Base-by-base conservation (phyloP, 2,329 filamentous ascomycete genomes). In the Talaromyces albobiverticillius region DNA sequence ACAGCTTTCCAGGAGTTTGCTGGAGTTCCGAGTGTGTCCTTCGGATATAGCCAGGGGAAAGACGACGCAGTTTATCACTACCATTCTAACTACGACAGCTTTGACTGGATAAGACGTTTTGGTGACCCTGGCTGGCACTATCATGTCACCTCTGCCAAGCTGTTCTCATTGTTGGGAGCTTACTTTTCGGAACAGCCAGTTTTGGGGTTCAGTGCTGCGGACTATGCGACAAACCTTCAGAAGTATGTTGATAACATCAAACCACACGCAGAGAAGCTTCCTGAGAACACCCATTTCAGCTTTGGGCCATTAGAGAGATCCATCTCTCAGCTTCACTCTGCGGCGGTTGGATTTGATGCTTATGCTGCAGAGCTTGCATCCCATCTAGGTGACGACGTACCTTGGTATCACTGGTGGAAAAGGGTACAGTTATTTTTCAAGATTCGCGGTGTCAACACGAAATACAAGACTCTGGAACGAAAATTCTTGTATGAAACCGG, bases 401-500 rank as follows among this genome's bases (percentile, higher is more conserved):
- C 89, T 0, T 94, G 89, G 89, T 94, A 89, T 84, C 83, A 86
- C 61, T 86, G 85, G 73, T 82, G 86, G 71, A 81, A 83, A 67
- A 86, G 84, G 67, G 71, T 89, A 22, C 80, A 78, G 59, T 76
- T 92, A 1, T 82, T 81, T 56, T 78, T 81, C 53, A 75, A 82
- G 16, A 82, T 95, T 50, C 80, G 83, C 25, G 77, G 72, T 10
- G 81, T 87, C 42, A 97, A 97, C 70, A 79, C 77, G 29, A 88
- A 88, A 68, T 95, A 95, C 77, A 95, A 96, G 79, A 77, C 79
- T 8, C 74, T 97, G 0, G 93, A 97, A 70, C 80, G 91, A 14
- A 79, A 85, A 48, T 96, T 96, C 71, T 64, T 96, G 58, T 87
- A 90, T 63, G 73, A 83, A 4, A 78, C 81, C 3, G 93, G 93